Evolutionary conservation across 768 basidiomycete species (phyloP), one percentile per base, ranked within the genome.

Genomic region (Lenzites betulinus): DNA sequence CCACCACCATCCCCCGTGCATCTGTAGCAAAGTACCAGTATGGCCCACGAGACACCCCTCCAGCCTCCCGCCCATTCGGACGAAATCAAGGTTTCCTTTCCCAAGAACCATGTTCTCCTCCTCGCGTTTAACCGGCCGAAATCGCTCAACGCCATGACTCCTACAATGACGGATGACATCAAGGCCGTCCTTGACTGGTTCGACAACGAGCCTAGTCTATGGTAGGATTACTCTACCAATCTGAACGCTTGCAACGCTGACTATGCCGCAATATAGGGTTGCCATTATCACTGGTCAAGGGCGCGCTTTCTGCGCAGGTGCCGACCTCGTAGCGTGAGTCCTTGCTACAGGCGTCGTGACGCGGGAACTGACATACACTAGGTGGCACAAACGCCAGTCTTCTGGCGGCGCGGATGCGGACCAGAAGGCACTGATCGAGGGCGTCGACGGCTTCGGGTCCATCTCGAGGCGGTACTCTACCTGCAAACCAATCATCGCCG

Each of bases 401-500:
- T 65, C 66, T n/a, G 81, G 81, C 2, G 65, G 67, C 42, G 58
- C 58, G 9, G 66, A 69, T 1, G 76, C 75, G 55, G 81, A 87
- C 64, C 80, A 79, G 63, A 77, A 81, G 63, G 53, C 64, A 23
- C 53, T 79, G 12, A 72, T 74, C 0, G 60, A 71, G 1, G 77
- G 80, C 25, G 57, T 75, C 0, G 73, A 88, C 61, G 90, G 91
- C 6, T 92, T 93, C 70, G 92, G 82, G 1, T 83, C 88, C 36
- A 74, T 93, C 39, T 92, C 90, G 1, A 82, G 88, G 25, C 81
- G 92, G 3, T 79, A 78, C 41, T 71, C 71, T 36, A 83, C 83
- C 0, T 77, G 72, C 61, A 93, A 93, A 68, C 90, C 90, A 7
- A 83, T 92, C 52, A 87, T 93, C 48, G 92, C 91, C 13, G 91